Percentiles rank a stretch among this genome's conserved stretches.
Evolutionary conservation across 179 eudicot genomes (phyloP).

Genomic region (Beta lomatogona): DNA sequence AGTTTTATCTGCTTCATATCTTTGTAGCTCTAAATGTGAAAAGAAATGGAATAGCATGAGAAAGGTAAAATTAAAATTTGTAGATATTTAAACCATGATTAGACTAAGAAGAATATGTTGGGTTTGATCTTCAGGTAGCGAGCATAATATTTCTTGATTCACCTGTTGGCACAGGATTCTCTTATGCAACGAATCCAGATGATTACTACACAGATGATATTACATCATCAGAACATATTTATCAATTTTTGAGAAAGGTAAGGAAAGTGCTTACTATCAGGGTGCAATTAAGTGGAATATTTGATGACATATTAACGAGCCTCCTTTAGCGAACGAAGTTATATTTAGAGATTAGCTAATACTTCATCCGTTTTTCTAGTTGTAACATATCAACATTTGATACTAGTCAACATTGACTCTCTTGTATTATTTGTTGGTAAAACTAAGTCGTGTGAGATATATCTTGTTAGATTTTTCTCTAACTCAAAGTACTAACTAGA

Average conservation of each 20-base stretch:
- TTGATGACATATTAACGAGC: too few relatives aligned
- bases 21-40: neutral
- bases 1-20: neutral
- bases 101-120: neutral
- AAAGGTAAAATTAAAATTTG: neutral
- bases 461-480: too few relatives aligned
- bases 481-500: too few relatives aligned
- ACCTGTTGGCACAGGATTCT: conserved; percentile 60
- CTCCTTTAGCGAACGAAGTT: too few relatives aligned
- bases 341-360: too few relatives aligned
- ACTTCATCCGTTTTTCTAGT: too few relatives aligned
- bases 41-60: neutral
- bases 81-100: neutral
- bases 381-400: too few relatives aligned
- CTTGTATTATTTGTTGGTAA: too few relatives aligned
- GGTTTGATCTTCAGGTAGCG: conserved; percentile 32
- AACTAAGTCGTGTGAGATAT: too few relatives aligned
- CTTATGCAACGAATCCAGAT: conserved; percentile 35
- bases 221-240: conserved; percentile 22
- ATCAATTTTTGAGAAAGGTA: conserved; percentile 25
- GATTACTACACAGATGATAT: conserved; percentile 22
- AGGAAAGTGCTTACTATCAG: neutral
- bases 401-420: too few relatives aligned
- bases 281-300: neutral
- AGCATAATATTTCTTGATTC: conserved; percentile 48